phyloP scores from a whole-genome alignment of 441 rosid species.

The Adansonia grandidieri region DNA sequence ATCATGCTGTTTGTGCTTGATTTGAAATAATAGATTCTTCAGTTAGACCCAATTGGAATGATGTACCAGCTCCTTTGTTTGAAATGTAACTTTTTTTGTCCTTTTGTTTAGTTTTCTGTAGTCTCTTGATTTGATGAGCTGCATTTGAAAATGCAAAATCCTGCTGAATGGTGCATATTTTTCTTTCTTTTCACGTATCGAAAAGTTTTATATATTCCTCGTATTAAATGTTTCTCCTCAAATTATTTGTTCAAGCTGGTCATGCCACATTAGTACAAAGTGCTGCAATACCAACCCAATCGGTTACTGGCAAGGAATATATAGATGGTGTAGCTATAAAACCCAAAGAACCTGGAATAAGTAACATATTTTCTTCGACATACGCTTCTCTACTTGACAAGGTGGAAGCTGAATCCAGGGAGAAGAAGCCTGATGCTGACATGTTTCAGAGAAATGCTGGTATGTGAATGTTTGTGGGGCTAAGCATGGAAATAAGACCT shows the following conservation, averaged over 20 bases:
- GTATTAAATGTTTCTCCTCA: neutral
- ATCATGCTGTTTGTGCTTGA: conserved; percentile 4
- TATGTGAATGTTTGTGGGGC: conserved; percentile 21
- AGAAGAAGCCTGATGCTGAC: conserved; percentile 31
- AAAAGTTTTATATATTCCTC: neutral
- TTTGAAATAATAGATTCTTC: neutral
- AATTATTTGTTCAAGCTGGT: conserved; percentile 14
- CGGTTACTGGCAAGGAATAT: conserved; percentile 24
- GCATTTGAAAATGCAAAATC: neutral
- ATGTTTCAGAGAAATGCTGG: conserved; percentile 34
- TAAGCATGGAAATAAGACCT: neutral
- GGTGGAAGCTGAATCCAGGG: conserved; percentile 17
- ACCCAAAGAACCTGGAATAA: conserved; percentile 31
- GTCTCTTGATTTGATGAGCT: neutral
- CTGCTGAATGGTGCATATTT: conserved; percentile 11
- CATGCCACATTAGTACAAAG: conserved; percentile 17
- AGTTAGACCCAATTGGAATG: conserved; percentile 1
- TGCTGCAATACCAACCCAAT: conserved; percentile 30
- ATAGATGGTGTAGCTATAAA: conserved; percentile 28
- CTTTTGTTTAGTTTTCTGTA: neutral
- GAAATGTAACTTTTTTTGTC: neutral
- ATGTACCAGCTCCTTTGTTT: neutral
- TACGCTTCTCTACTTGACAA: conserved; percentile 27
- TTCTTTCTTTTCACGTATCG: neutral
- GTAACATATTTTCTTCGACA: conserved; percentile 31